Evolutionary conservation across 1,139 yeast genomes (phyloP), one percentile per base, ranked within the genome.

Genomic region (Yamadazyma triangularis): DNA sequence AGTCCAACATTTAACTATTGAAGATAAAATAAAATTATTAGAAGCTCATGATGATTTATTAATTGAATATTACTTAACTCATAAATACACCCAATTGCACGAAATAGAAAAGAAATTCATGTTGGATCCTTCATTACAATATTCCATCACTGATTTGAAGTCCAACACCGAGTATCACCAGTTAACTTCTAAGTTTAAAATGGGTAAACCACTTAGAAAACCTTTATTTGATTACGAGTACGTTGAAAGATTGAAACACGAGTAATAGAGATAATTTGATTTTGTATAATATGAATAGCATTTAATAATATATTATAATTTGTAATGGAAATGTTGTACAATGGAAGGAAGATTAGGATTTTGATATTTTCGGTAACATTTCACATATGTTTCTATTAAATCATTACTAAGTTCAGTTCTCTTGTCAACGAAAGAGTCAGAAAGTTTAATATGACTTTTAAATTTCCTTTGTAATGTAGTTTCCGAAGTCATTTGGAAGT

Each of bases 31-130:
- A 19, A 41, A 44, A 27, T 43, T 65, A 13, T 45, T 69, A 13
- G 47, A 43, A 24, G 40, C 40, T 25, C 54, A 64, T 33, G 62
- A 58, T 26, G 63, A 61, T n/a, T 41, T 64, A 8, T 45, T 67
- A 28, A 53, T 55, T 21, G 72, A 67, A 36, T 69, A 63, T 38
- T 67, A 59, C 33, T 46, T 66, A 30, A 66, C 72, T 9, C 63
- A 59, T 35, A 50, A 53, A 19, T 39, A 51, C 23, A 68, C 73
- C 0, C 50, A 52, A 6, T 41, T 50, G 25, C 75, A 69, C 41
- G 59, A 53, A 24, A 31, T 40, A 13, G 74, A 68, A 40, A 56
- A 54, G 43, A 46, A 39, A 26, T 41, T 37, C 28, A 41, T 44
- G 40, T 53, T 58, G 42, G 44, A 37, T 23, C 38, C 29, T 24